Base-by-base conservation (phyloP, 2,329 filamentous ascomycete species). In the Leptographium lundbergii region DNA sequence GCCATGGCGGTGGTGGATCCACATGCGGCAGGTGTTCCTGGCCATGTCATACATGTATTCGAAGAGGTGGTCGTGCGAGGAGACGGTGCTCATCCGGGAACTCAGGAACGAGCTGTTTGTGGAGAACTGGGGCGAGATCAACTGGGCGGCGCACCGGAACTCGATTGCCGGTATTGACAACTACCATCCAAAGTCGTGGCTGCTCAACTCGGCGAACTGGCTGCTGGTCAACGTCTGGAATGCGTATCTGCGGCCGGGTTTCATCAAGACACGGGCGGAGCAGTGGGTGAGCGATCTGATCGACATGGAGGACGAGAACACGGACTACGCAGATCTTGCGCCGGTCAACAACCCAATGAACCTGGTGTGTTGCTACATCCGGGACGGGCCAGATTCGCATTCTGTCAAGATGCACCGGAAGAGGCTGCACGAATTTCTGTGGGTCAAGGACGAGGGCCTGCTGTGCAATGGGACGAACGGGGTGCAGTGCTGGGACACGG, bases 1-100 rank as follows among this genome's bases (percentile, higher is more conserved):
- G 6, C 92, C 92, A 0, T 95, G 91, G 90, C 79, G 90, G 64
- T 96, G 92, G 91, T 96, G 91, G 92, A 89, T 97, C 67, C 94
- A 99, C 67, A 96, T 96, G 72, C 89, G 94, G n/a, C 85, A 88
- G 72, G 91, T 99, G n/a, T 96, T 92, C 67, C 71, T 96, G 55
- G 87, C 91, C 6, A 96, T 97, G 90, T 85, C 87, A 0, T 96
- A 88, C 68, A 72, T 97, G 50, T 96, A 88, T 76, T 95, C 91
- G 0, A 90, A 87, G 74, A 79, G 79, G 63, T 96, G 89, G 84
- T 80, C 79, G 32, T 87, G 87, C 64, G 87, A 89, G 19, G 79
- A 88, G 65, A 92, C 88, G 48, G 81, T 87, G 4, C 70, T 95
- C 2, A 88, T 88, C 57, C 81, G 81, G 25, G 81, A 83, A 59